Base-by-base conservation (phyloP, 1,139 yeast genomes). In the Yamadazyma kanchanaburiensis region DNA sequence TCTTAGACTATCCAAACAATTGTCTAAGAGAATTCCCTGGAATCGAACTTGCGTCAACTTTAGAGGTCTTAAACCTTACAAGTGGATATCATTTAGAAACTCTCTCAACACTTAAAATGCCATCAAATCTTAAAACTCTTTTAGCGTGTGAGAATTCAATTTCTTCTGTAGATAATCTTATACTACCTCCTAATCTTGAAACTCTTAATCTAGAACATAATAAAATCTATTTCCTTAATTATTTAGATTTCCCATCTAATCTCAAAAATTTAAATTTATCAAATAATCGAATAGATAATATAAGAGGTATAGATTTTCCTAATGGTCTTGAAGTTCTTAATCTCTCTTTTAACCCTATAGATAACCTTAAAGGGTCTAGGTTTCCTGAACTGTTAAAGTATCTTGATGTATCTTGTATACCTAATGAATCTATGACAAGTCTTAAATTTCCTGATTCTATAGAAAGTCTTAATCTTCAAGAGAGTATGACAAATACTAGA, bases 381-480 rank as follows among this genome's bases (percentile, higher is more conserved):
- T 66, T 68, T 30, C 74, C 74, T 3, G 72, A 64, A 15, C 37
- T 46, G 11, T 42, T 68, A 26, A 49, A 48, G 26, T 54, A 53
- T 35, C 50, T 68, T 38, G 74, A 68, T 35, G 40, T 64, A 5
- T 64, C 72, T 3, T 60, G 64, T 36, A 58, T 67, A 10, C 74
- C 74, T 4, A 68, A 66, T 39, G 74, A 68, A 37, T 59, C 71
- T 5, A 67, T 68, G 74, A 59, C 73, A 0, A 71, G 74, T 0
- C 59, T 68, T 8, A 64, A 64, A 34, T 66, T 68, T 32, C 74
- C 74, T 0, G 74, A 68, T 31, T 55, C 49, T 54, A 45, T 64
- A 20, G 43, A 46, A 12, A 55, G 54, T 4, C 53, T 68, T 26
- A 68, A 68, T 37, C 45, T 68, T 11, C 73, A 66, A 40, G 65